phyloP scores from a whole-genome alignment of 306 rosid genomes.

The Cucumis cinereus region DNA sequence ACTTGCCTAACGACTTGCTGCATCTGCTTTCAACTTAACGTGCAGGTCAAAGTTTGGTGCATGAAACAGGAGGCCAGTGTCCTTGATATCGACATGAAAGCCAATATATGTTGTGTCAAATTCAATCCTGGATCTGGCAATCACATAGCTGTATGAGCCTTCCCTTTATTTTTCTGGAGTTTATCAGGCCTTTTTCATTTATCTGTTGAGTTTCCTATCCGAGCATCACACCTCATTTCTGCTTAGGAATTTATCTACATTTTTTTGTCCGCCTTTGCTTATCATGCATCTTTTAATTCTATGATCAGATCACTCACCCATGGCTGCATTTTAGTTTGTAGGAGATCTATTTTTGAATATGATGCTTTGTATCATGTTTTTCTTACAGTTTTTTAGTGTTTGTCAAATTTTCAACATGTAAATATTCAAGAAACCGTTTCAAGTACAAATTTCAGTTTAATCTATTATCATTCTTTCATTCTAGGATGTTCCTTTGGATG shows the following conservation, averaged over 20 bases:
- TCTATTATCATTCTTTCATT: not conserved
- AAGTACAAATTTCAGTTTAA: not conserved
- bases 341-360: not conserved
- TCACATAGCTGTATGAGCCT: constrained; percentile 66
- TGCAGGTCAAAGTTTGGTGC: constrained; percentile 95
- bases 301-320: not conserved
- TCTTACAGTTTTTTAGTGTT: not conserved
- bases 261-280: not conserved
- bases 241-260: not conserved
- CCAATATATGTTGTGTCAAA: constrained; percentile 94
- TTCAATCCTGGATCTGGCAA: constrained; percentile 93
- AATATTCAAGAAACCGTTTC: not conserved
- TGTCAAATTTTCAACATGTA: not conserved
- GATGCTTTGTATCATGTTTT: not conserved
- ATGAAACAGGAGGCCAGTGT: constrained; percentile 87
- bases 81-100: constrained; percentile 92
- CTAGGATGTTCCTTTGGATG: not conserved
- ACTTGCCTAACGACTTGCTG: not conserved
- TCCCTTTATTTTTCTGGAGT: constrained; percentile 13
- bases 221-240: not conserved
- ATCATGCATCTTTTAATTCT: not conserved
- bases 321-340: not conserved
- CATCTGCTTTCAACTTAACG: constrained; percentile 10
- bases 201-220: not conserved
- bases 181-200: constrained; percentile 7